Percentiles rank a stretch among this genome's conserved stretches.
These are phyloP conservation scores for Neurospora hispaniola DNA, from an alignment of 495 filamentous ascomycete species.

Conservation along the genomic window DNA sequence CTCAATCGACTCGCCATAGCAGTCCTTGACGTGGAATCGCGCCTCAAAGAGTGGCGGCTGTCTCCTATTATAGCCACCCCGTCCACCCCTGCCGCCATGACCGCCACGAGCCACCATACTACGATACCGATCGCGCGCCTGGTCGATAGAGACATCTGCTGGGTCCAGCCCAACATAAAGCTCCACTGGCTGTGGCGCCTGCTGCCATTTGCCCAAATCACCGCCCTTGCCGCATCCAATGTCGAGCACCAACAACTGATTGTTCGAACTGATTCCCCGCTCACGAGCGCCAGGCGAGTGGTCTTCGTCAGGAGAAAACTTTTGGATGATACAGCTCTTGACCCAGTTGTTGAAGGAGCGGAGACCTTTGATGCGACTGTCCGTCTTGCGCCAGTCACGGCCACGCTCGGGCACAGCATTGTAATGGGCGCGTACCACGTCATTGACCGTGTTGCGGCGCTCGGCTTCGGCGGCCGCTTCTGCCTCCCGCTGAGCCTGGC, in stretches of 20 bases:
- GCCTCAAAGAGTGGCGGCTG: slow-evolving; percentile 59
- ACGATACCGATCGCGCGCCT: slow-evolving; percentile 74
- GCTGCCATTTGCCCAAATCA: slow-evolving; percentile 90
- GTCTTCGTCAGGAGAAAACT: slow-evolving; percentile 81
- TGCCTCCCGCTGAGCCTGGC: slow-evolving; percentile 43
- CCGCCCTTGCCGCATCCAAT: slow-evolving; percentile 96
- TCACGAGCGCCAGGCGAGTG: slow-evolving; percentile 43
- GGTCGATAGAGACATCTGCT: slow-evolving; percentile 80
- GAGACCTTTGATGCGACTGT: slow-evolving; percentile 86
- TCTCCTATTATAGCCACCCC: slow-evolving; percentile 33
- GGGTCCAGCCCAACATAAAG: slow-evolving; percentile 91
- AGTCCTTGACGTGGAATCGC: slow-evolving; percentile 80
- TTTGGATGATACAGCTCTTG: slow-evolving; percentile 93
- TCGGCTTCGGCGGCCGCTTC: slow-evolving; percentile 26
- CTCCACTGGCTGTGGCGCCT: slow-evolving; percentile 70
- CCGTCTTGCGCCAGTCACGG: slow-evolving; percentile 86
- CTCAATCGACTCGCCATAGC: slow-evolving; percentile 70
- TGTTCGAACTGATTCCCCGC: slow-evolving; percentile 35
- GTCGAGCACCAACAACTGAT: slow-evolving; percentile 70
- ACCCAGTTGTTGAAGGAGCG: slow-evolving; percentile 98
- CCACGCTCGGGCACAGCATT: slow-evolving; percentile 91
- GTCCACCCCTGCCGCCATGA: slow-evolving; percentile 49
- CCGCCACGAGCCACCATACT: slow-evolving; percentile 52
- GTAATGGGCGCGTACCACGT: slow-evolving; percentile 87
- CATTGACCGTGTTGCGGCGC: slow-evolving; percentile 51